Evolutionary conservation across 495 filamentous ascomycete genomes (phyloP), one percentile per base, ranked within the genome.

Genomic region (Tuber indicum): DNA sequence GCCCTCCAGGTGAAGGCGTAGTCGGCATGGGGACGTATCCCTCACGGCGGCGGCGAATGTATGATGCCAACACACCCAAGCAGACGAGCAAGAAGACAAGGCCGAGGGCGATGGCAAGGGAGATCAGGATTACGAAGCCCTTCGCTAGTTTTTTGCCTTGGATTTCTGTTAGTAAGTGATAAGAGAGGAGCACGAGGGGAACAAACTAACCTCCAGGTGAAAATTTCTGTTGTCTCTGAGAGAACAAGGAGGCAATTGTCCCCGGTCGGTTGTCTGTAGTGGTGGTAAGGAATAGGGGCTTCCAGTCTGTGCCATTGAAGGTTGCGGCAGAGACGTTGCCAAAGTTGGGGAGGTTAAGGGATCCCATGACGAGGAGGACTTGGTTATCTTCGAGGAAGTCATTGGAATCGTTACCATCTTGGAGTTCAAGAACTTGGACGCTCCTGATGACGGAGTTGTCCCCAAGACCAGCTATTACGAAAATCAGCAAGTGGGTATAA

Each of bases 41-140:
- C 84, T 97, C 93, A 49, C 91, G 88, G 85, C 89, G 90, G 81
- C 94, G 91, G 81, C 96, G 92, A 70, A 93, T 88, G 74, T 94
- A 91, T 83, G 97, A 94, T 45, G 93, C 86, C 75, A 97, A 86
- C 75, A 98, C 88, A 75, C 96, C 96, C 44, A 90, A 88, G 39
- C 93, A 89, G 75, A 99, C 94, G 72, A 99, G 89, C 66, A 97
- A 86, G 85, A 98, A 92, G 82, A 94, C 93, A 76, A 94, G 89
- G 71, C 88, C 94, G 12, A 98, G 89, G 0, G 96, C 91, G 77
- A 96, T 93, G 71, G 92, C 97, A 75, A 99, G 91, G n/a, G 90
- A 91, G 71, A 99, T 94, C 45, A 99, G 88, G 23, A 98, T 92
- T 45, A 98, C 88, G 78, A 97, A 94, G 49, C 93, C 96, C 76